Evolutionary conservation across 2,329 filamentous ascomycete genomes (phyloP), one percentile per base, ranked within the genome.

Genomic region (Diaporthe sp.): DNA sequence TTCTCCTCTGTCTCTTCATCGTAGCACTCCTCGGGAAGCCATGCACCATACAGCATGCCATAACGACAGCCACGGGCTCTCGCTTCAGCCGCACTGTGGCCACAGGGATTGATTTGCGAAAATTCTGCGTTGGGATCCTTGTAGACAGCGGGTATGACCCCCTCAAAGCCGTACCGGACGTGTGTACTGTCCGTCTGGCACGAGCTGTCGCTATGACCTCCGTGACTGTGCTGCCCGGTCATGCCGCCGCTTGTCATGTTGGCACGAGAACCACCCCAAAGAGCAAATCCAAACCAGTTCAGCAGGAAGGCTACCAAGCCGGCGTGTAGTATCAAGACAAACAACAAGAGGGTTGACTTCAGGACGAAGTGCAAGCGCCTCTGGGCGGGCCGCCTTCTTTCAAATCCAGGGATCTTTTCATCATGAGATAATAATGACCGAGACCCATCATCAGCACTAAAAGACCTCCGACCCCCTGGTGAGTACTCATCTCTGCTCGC

Each of bases 1-100:
- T 59, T 39, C n/a, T 74, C 62, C 22, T 74, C 73, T 4, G 51
- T 42, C 39, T 74, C 62, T 17, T 74, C 73, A 22, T 74, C 73
- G 19, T 44, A 71, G 39, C 62, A 71, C 12, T 57, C 49, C 17
- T 74, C 37, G 15, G 62, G 73, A 0, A 71, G 31, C 73, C 65
- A 74, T 22, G 73, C 73, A 10, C 73, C 73, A 37, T 74, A 72
- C 19, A 72, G n/a, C 34, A 72, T 51, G 22, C 73, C 73, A 42
- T 53, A 74, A 15, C 73, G 73, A 42, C 62, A 74, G 13, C 62
- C 72, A 31, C 37, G 22, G 2, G 62, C 72, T 70, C 44, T 55
- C 2, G 62, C 72, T 13, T 74, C 72, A 3, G n/a, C 72, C 2
- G 62, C 62, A 28, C 42, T 65, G 19, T 46, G 25, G 8, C 61